Evolutionary conservation across 2,329 filamentous ascomycete genomes (phyloP).

Genomic region (Mycosphaerella sp.): DNA sequence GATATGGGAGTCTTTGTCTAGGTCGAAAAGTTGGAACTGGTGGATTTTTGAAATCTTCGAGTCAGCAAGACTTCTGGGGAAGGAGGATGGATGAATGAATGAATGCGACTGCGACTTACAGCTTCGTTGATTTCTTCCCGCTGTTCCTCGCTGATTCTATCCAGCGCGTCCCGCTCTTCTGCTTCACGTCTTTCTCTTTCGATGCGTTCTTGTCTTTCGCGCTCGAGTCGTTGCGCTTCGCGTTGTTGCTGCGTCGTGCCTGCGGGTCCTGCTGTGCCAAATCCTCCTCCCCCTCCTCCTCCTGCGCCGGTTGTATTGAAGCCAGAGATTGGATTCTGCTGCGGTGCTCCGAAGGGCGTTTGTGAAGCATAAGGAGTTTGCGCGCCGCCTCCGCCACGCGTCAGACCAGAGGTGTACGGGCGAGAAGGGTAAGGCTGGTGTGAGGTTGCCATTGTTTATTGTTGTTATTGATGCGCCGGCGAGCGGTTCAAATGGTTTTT

Average conservation of each 20-base stretch:
- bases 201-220: slow-evolving; percentile 38
- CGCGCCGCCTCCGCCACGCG: slow-evolving; percentile 29
- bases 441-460: slow-evolving; percentile 48
- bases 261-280: slow-evolving; percentile 5
- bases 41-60: too few relatives aligned
- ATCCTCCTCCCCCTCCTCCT: background rate
- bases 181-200: slow-evolving; percentile 40
- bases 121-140: slow-evolving; percentile 90
- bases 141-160: slow-evolving; percentile 74
- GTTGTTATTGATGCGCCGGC: slow-evolving; percentile 2
- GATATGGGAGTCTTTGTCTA: slow-evolving; percentile 88
- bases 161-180: slow-evolving; percentile 44
- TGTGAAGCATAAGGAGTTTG: slow-evolving; percentile 32
- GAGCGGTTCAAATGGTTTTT: background rate
- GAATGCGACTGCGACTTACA: slow-evolving; percentile 42
- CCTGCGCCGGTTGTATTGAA: slow-evolving; percentile 34
- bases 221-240: slow-evolving; percentile 39
- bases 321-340: slow-evolving; percentile 19
- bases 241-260: slow-evolving; percentile 35
- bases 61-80: too few relatives aligned
- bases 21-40: slow-evolving; percentile 96
- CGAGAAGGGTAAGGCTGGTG: slow-evolving; percentile 52
- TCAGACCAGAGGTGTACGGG: slow-evolving; percentile 46
- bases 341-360: slow-evolving; percentile 34
- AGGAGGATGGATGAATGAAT: too few relatives aligned